Evolutionary conservation across 1,284 basidiomycete species (phyloP), one percentile per base, ranked within the genome.

Genomic region (Apiotrichum siamense): DNA sequence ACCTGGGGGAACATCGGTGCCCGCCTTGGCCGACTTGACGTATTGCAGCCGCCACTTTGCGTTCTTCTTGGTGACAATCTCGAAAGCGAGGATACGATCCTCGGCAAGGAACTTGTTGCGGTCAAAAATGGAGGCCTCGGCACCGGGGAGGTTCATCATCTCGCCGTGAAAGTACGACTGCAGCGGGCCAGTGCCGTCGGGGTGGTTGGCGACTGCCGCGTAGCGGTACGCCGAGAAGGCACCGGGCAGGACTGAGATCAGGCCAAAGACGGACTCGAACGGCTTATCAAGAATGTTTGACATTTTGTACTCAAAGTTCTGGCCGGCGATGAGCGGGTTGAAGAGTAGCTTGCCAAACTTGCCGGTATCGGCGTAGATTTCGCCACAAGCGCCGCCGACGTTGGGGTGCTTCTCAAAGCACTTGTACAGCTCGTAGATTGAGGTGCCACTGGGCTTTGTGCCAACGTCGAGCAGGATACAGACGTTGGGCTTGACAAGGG

Each of bases 381-480:
- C 88, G 77, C 93, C 93, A 71, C 92, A 96, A 23, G 92, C 92
- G 33, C 93, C 93, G 39, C 92, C 93, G 44, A 96, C 88, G 65
- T 85, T 82, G n/a, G 82, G 77, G 60, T 93, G 86, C 63, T 83
- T 86, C 75, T 97, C 89, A 67, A 97, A 97, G 63, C 84, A 83
- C 83, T 66, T 66, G 53, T 63, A 57, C 39, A 65, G 60, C 52
- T 97, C 89, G 72, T 97, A 97, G 59, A 97, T 91, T 4, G 88
- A 91, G 17, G 88, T 93, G 35, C 87, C 83, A 29, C 88, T 89
- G 1, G 93, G 93, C 72, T 93, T 91, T 18, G 93, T 97, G 33
- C 91, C 91, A 33, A 93, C 91, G 68, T 94, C 91, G 50, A 94
- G 81, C 36, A 92, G 80, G 49, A 90, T 72, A 61, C 88, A 92